Evolutionary conservation across 495 filamentous ascomycete genomes (phyloP).

Genomic region (Trichoderma gamsii): DNA sequence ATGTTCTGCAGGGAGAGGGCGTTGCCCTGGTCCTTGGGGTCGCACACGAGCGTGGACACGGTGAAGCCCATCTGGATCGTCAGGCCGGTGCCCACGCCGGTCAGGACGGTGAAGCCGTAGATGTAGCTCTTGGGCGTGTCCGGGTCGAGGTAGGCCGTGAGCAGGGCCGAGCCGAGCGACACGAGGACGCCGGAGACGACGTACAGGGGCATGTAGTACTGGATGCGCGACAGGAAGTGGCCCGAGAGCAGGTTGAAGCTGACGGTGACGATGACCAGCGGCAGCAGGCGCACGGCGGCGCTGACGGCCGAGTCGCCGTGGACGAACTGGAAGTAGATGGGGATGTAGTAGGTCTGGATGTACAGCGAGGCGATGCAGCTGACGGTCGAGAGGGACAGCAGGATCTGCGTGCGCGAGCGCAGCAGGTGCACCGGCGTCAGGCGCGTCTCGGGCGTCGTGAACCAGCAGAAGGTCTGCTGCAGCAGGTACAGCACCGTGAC

Average conservation of each 20-base stretch:
- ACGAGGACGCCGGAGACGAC: constrained; percentile 41
- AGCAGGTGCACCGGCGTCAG: constrained; percentile 53
- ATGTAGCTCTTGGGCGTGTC: constrained; percentile 33
- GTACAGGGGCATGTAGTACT: constrained; percentile 57
- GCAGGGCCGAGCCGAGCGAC: constrained; percentile 44
- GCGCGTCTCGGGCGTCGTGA: constrained; percentile 42
- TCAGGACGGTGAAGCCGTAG: constrained; percentile 51
- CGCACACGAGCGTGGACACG: constrained; percentile 46
- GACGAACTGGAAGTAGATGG: constrained; percentile 57
- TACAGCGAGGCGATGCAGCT: constrained; percentile 30
- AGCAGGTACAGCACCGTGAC: constrained; percentile 43
- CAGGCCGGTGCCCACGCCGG: constrained; percentile 48
- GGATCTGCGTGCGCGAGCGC: constrained; percentile 32
- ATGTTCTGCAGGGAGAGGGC: constrained; percentile 49
- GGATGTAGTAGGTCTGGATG: constrained; percentile 43
- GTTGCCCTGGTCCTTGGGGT: constrained; percentile 31
- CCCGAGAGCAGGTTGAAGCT: constrained; percentile 44
- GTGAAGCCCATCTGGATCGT: constrained; percentile 49
- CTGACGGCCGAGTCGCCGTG: constrained; percentile 41
- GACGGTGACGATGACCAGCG: constrained; percentile 49
- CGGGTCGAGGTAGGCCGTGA: constrained; percentile 40
- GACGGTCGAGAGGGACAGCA: constrained; percentile 42
- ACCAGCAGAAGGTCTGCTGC: constrained; percentile 47
- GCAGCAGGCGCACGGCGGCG: constrained; percentile 52
- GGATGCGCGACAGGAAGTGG: constrained; percentile 41